These are phyloP conservation scores for Oropetium thomaeum DNA, from an alignment of 176 grass and related monocot species.

Conservation along the genomic window DNA sequence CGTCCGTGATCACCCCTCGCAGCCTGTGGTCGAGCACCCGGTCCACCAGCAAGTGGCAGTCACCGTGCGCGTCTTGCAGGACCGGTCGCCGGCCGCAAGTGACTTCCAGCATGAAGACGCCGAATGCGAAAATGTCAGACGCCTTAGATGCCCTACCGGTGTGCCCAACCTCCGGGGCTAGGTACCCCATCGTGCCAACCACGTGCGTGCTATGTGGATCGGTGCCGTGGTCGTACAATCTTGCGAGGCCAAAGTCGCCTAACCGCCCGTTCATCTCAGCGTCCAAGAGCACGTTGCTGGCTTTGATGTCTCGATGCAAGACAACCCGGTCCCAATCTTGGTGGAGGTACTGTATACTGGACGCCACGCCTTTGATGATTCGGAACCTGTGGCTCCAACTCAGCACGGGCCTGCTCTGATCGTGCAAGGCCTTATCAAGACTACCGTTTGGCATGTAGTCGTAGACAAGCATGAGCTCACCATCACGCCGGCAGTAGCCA, in stretches of 20 bases:
- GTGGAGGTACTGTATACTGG: conserved; percentile 41
- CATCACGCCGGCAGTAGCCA: conserved; percentile 49
- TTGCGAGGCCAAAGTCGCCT: conserved; percentile 50
- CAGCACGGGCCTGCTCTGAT: neutral
- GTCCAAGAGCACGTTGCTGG: conserved; percentile 53
- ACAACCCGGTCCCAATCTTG: conserved; percentile 46
- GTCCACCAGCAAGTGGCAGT: conserved; percentile 27
- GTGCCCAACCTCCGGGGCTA: conserved; percentile 42
- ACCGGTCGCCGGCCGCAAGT: conserved; percentile 31
- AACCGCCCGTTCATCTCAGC: conserved; percentile 32
- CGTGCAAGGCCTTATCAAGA: conserved; percentile 26
- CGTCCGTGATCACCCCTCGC: conserved; percentile 3
- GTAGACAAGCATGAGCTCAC: conserved; percentile 39
- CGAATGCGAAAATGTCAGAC: conserved; percentile 41
- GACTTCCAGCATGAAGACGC: conserved; percentile 44
- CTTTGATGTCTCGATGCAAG: conserved; percentile 48
- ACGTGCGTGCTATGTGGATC: conserved; percentile 43
- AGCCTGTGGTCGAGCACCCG: conserved; percentile 35
- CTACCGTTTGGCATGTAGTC: conserved; percentile 40
- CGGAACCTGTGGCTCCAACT: conserved; percentile 23
- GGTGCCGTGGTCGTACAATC: conserved; percentile 42
- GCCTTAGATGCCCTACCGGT: conserved; percentile 45
- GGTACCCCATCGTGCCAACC: conserved; percentile 45
- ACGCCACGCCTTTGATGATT: conserved; percentile 39
- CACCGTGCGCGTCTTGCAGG: neutral